Evolutionary conservation across 2,329 filamentous ascomycete genomes (phyloP), one percentile per base, ranked within the genome.

Genomic region (Aureobasidium sp.): DNA sequence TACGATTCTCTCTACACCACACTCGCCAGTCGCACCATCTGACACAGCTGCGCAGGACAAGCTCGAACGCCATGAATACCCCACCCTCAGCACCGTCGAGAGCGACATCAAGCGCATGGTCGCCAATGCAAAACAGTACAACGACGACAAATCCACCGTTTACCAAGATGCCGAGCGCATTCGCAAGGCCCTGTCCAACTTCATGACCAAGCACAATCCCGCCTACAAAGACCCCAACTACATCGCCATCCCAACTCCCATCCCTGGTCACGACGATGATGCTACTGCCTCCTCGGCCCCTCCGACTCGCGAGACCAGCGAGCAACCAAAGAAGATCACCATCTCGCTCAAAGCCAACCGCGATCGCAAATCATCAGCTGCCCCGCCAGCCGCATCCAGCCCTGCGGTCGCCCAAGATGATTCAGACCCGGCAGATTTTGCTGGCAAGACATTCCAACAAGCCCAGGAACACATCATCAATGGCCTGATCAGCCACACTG

Each of bases 21-120:
- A 44, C 32, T 10, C 55, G 3, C 9, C 23, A 3, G 1, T 20
- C 17, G 7, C 41, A 20, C 20, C 23, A 13, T 44, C 39, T 52
- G 17, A 42, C 36, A 47, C 34, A 42, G 44, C 13, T 23, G 12
- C 44, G 47, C 65, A 81, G 78, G 73, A 80, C 50, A 93, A 90
- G 74, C 80, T 96, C 56, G 81, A 84, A 58, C 80, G 84, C 55
- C 79, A 83, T 68, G 82, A 86, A 66, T 95, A 96, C 71, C 72
- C 81, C 15, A 88, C 78, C 57, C 80, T 96, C 53, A 86, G 89
- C 6, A 81, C 87, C 55, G 78, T 96, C 13, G 91, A 96, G 74
- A 87, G 88, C 70, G 92, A 92, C 72, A 84, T 93, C 71, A 95
- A 94, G 78, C 87, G 91, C 66, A 89, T 96, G 82, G 88, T 96